phyloP scores from a whole-genome alignment of 805 yeast genomes.

The Teunomyces barrocoloradensis region DNA sequence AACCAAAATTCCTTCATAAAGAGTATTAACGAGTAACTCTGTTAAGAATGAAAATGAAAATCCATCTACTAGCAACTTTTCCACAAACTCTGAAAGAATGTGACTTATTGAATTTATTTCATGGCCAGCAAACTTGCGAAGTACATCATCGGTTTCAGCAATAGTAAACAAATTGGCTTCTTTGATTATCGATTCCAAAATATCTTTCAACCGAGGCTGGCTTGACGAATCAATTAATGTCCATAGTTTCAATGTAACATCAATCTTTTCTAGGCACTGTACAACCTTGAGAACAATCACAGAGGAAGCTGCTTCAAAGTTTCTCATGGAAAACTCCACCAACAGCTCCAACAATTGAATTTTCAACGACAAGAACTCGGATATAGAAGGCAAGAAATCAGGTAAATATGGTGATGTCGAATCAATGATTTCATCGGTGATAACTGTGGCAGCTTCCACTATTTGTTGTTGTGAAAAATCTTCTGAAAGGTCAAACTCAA shows the following conservation, averaged over 20 bases:
- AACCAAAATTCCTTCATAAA: constrained; percentile 31
- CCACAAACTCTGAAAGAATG: constrained; percentile 29
- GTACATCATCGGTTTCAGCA: constrained; percentile 5
- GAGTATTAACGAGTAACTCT: constrained; percentile 22
- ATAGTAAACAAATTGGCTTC: constrained; percentile 7
- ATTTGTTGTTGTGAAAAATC: constrained; percentile 22
- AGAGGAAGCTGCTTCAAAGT: constrained; percentile 41
- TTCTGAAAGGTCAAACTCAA: constrained; percentile 47
- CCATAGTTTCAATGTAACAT: constrained; percentile 50
- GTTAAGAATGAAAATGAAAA: constrained; percentile 15
- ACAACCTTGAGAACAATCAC: constrained; percentile 35
- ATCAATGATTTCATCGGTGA: constrained; percentile 55
- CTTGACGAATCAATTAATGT: constrained; percentile 11
- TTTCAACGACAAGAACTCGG: constrained; percentile 52
- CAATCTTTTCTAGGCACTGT: constrained; percentile 31
- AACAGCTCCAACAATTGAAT: constrained; percentile 43
- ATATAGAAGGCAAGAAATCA: constrained; percentile 47
- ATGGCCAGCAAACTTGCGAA: constrained; percentile 27
- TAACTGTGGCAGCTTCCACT: constrained; percentile 40
- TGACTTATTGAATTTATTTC: constrained; percentile 22
- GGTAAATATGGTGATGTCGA: constrained; percentile 60
- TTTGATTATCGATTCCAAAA: constrained; percentile 10
- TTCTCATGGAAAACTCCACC: constrained; percentile 42
- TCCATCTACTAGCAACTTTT: constrained; percentile 14
- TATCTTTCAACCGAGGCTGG: constrained; percentile 9